phyloP scores from a whole-genome alignment of 306 rosid species.

The Oemleria cerasiformis region DNA sequence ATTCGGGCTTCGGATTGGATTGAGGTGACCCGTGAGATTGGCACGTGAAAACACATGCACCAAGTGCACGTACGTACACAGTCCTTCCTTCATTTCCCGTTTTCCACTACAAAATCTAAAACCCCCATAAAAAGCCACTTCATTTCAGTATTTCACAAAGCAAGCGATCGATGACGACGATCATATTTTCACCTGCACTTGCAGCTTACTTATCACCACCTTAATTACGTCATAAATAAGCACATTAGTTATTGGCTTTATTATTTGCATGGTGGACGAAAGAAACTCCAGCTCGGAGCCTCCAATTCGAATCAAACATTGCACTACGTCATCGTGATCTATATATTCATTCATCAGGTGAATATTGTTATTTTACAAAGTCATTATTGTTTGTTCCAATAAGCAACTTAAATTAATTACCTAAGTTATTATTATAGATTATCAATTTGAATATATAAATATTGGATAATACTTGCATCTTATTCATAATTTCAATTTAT shows the following conservation, averaged over 20 bases:
- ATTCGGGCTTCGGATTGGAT: neutral
- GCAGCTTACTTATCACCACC: neutral
- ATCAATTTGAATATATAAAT: too few species aligned
- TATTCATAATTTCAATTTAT: too few species aligned
- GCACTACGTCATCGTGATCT: too few species aligned
- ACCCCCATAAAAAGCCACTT: slow-evolving; percentile 32
- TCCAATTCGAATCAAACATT: too few species aligned
- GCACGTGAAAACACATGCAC: slow-evolving; percentile 53
- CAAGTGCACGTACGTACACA: slow-evolving; percentile 18
- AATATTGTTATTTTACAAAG: too few species aligned
- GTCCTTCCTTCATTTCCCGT: slow-evolving; percentile 10
- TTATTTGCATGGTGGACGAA: neutral
- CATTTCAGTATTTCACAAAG: slow-evolving; percentile 20
- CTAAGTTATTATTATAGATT: too few species aligned
- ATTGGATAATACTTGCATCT: too few species aligned
- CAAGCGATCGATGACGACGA: too few species aligned
- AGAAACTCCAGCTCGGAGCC: slow-evolving; percentile 5
- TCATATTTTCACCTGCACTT: neutral
- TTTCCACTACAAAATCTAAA: neutral
- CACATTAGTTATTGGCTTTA: too few species aligned
- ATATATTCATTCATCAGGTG: too few species aligned
- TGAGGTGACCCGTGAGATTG: slow-evolving; percentile 32
- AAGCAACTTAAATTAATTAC: too few species aligned
- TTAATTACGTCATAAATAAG: neutral
- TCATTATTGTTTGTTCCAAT: too few species aligned